Evolutionary conservation across 768 basidiomycete species (phyloP), one percentile per base, ranked within the genome.

Genomic region (Boletus reticulatus): DNA sequence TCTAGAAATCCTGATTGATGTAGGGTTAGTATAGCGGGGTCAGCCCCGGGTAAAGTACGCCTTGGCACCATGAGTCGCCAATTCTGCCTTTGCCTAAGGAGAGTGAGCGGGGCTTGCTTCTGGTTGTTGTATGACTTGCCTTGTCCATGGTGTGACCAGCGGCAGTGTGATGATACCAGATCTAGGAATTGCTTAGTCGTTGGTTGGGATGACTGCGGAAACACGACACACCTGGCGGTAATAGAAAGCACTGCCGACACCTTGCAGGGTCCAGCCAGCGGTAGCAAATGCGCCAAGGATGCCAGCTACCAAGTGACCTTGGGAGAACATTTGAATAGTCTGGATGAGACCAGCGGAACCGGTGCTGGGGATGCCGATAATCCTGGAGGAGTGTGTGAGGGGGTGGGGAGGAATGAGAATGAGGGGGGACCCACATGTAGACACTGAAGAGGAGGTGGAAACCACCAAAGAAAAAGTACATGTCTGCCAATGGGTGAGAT

Each of bases 381-480:
- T 87, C 91, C 91, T 95, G 48, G 44, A 67, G 57, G 67, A 65
- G 62, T 61, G 60, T 45, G 58, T 62, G 56, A 67, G 60, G 55
- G 63, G 14, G 62, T 43, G 8, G 43, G 8, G 46, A 41, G 53
- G 52, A 53, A 44, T 3, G 13, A 0, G 29, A 43, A 19, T 2
- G 16, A 13, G 37, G 43, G 36, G 19, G 57, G 12, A 64, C 86
- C 77, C 68, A 91, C 93, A 92, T 92, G 77, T 98, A 98, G 67
- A 92, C 70, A 59, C 89, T 91, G 77, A 93, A 98, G 41, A 92
- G 78, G 58, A 98, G 80, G 75, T 99, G 94, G 80, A 92, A 98
- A 45, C 94, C 96, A 52, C 87, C 82, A 76, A 99, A 99, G 75
- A 98, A 84, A 80, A 98, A 96, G 79, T 93, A 99, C 61, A 97